These are phyloP conservation scores for Stagonosporopsis vannaccii DNA, from an alignment of 2,329 filamentous ascomycete species.

Conservation along the genomic window DNA sequence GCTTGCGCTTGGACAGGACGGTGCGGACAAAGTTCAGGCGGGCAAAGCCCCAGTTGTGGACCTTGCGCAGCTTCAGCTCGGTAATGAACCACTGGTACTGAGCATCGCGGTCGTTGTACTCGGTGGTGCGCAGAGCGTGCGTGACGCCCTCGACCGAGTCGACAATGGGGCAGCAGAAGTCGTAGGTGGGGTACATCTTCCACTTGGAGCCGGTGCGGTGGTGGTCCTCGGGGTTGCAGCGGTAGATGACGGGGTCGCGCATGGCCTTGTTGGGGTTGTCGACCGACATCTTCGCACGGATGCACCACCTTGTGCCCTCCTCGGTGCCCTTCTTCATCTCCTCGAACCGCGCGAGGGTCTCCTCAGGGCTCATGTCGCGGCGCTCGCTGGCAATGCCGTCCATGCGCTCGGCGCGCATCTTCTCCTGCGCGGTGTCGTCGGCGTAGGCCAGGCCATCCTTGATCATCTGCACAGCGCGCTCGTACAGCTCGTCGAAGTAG, in stretches of 20 bases:
- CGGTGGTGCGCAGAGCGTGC: slow-evolving; percentile 81
- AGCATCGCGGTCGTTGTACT: slow-evolving; percentile 86
- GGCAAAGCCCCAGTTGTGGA: slow-evolving; percentile 86
- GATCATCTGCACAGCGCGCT: slow-evolving; percentile 84
- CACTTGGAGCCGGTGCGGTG: slow-evolving; percentile 80
- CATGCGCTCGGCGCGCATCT: slow-evolving; percentile 84
- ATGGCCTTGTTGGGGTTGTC: slow-evolving; percentile 95
- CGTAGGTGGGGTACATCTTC: slow-evolving; percentile 90
- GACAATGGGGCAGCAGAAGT: slow-evolving; percentile 83
- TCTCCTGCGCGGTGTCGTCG: slow-evolving; percentile 90
- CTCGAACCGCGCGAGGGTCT: slow-evolving; percentile 85
- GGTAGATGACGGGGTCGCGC: slow-evolving; percentile 96
- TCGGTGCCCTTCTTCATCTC: slow-evolving; percentile 90
- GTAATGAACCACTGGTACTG: slow-evolving; percentile 88
- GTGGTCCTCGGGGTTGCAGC: slow-evolving; percentile 78
- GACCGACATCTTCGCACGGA: slow-evolving; percentile 90
- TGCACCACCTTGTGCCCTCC: slow-evolving; percentile 84
- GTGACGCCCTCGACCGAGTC: slow-evolving; percentile 84
- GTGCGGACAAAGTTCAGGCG: slow-evolving; percentile 85
- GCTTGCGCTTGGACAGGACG: slow-evolving; percentile 84
- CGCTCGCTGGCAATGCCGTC: slow-evolving; percentile 82
- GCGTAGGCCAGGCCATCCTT: slow-evolving; percentile 89
- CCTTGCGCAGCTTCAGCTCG: slow-evolving; percentile 74
- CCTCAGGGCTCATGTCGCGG: slow-evolving; percentile 79
- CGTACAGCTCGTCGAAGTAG: slow-evolving; percentile 92